Evolutionary conservation across 768 basidiomycete genomes (phyloP).

Genomic region (Agaricus sinodeliciosus): DNA sequence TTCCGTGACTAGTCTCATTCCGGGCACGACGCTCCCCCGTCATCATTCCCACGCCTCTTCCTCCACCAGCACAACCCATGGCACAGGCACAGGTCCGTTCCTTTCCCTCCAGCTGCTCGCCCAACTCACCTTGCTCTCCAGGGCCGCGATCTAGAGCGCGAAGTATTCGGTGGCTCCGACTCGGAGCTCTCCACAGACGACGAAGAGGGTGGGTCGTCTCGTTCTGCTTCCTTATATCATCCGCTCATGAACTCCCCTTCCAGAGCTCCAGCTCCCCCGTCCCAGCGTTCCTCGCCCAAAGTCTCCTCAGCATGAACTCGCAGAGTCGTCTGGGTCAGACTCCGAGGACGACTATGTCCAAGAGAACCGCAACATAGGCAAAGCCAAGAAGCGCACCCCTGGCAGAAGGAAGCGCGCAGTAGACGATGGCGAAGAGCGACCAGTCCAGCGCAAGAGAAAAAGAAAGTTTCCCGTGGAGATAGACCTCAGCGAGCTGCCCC

Average conservation of each 20-base stretch:
- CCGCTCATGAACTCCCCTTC: neutral
- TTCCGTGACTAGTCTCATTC: neutral
- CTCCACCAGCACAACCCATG: neutral
- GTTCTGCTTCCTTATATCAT: neutral
- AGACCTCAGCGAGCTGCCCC: constrained; percentile 62
- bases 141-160: constrained; percentile 46
- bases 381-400: constrained; percentile 26
- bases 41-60: too few species aligned
- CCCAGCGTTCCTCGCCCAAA: constrained; percentile 21
- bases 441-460: constrained; percentile 43
- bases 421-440: constrained; percentile 23
- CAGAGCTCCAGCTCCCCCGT: constrained; percentile 27
- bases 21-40: neutral
- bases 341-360: constrained; percentile 48
- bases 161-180: constrained; percentile 79
- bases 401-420: constrained; percentile 15
- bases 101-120: neutral
- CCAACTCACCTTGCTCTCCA: constrained; percentile 3
- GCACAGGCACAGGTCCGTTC: constrained; percentile 14
- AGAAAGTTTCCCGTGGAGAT: constrained; percentile 55
- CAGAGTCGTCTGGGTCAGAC: constrained; percentile 37
- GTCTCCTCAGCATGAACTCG: constrained; percentile 23
- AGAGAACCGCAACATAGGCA: constrained; percentile 22
- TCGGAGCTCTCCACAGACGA: constrained; percentile 80
- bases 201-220: constrained; percentile 41